Percentiles rank a stretch among this genome's conserved stretches.
phyloP scores from a whole-genome alignment of 176 grass and related monocot genomes.

The Carex pumila region DNA sequence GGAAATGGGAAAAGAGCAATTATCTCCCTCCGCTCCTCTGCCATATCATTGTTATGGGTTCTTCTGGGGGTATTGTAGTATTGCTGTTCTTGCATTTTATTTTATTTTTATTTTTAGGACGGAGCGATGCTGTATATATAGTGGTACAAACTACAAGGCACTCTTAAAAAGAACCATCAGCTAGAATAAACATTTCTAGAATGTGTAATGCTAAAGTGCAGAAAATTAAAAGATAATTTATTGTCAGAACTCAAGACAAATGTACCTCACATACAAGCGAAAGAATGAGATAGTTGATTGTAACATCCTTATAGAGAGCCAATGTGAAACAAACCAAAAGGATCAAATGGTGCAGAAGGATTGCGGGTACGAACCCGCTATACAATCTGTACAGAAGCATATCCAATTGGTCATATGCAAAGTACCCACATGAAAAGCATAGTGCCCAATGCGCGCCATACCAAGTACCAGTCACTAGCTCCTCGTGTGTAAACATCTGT shows the following conservation, averaged over 20 bases:
- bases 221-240: neutral
- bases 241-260: neutral
- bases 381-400: constrained; percentile 70
- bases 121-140: neutral
- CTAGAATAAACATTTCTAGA: neutral
- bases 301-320: constrained; percentile 72
- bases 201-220: neutral
- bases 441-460: constrained; percentile 65
- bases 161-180: neutral
- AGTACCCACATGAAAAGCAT: constrained; percentile 94
- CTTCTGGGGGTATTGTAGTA: neutral
- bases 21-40: neutral
- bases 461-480: constrained; percentile 65
- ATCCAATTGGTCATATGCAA: constrained; percentile 98
- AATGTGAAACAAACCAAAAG: constrained; percentile 93
- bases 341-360: constrained; percentile 93
- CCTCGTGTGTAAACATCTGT: constrained; percentile 73
- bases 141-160: neutral
- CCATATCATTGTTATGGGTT: neutral
- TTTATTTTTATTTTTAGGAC: neutral
- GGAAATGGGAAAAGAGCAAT: neutral
- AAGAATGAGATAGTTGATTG: constrained; percentile 94
- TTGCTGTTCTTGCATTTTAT: neutral
- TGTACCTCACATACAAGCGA: constrained; percentile 77
- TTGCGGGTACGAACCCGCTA: constrained; percentile 65